Percentiles rank a stretch among this genome's conserved stretches.
phyloP scores from a whole-genome alignment of 805 yeast genomes.

The Starmerella geochares region DNA sequence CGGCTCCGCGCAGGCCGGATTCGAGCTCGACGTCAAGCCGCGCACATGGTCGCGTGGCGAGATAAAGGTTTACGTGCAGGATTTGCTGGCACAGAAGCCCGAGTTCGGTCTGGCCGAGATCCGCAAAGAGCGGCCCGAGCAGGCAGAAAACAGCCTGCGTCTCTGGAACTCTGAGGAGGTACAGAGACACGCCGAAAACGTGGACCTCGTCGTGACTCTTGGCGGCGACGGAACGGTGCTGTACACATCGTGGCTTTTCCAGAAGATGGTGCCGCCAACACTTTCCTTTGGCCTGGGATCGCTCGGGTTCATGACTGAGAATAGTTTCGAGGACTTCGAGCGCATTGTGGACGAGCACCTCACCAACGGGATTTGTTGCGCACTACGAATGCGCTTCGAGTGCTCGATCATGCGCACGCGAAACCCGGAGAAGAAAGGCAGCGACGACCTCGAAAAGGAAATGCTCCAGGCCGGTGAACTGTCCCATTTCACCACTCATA shows the following conservation, averaged over 20 bases:
- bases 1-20: not conserved
- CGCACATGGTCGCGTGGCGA: conserved; percentile 23
- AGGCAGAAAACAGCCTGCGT: conserved; percentile 39
- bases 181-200: conserved; percentile 36
- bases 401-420: conserved; percentile 47
- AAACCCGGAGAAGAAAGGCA: conserved; percentile 29
- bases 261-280: conserved; percentile 80
- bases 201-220: conserved; percentile 73
- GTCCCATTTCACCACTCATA: conserved; percentile 19
- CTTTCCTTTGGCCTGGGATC: conserved; percentile 83
- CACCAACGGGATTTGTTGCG: conserved; percentile 61
- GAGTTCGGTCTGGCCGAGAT: conserved; percentile 54
- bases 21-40: conserved; percentile 12
- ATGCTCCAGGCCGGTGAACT: conserved; percentile 33
- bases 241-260: conserved; percentile 78
- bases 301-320: conserved; percentile 83
- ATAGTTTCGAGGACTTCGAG: conserved; percentile 64
- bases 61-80: conserved; percentile 60
- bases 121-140: conserved; percentile 37
- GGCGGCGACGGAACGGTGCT: conserved; percentile 98
- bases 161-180: conserved; percentile 58
- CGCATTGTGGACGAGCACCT: conserved; percentile 48
- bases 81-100: conserved; percentile 48
- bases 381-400: conserved; percentile 77
- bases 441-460: conserved; percentile 34